phyloP scores from a whole-genome alignment of 2,329 filamentous ascomycete species.

The Ophiostoma sp. region DNA sequence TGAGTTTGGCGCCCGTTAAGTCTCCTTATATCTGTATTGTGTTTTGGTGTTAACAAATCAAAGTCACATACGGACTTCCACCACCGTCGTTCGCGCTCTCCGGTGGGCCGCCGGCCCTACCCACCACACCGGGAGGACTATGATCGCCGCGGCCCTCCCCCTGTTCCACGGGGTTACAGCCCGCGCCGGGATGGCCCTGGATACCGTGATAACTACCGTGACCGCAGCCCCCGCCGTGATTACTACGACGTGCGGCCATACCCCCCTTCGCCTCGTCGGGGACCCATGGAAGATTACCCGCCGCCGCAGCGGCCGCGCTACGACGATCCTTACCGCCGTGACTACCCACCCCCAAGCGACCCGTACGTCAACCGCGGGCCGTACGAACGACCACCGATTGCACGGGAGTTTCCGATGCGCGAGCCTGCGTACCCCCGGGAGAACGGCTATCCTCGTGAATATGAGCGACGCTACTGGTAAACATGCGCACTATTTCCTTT shows the following conservation, averaged over 20 bases:
- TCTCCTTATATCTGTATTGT: conserved; percentile 19
- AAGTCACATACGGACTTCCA: conserved; percentile 76
- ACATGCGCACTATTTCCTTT: conserved; percentile 13
- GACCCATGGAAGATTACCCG: conserved; percentile 69
- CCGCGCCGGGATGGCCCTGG: conserved; percentile 56
- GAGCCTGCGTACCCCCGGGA: conserved; percentile 46
- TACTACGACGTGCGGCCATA: conserved; percentile 83
- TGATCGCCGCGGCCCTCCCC: conserved; percentile 70
- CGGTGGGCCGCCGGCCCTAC: conserved; percentile 60
- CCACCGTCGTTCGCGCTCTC: conserved; percentile 71
- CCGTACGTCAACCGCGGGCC: conserved; percentile 53
- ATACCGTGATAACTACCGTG: conserved; percentile 72
- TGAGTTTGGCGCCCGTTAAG: conserved; percentile 42
- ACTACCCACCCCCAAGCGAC: conserved; percentile 59
- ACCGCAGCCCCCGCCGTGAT: conserved; percentile 76
- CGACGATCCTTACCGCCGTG: conserved; percentile 70
- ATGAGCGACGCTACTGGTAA: conserved; percentile 33
- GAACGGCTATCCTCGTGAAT: conserved; percentile 43
- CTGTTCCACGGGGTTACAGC: conserved; percentile 57
- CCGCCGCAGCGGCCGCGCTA: conserved; percentile 62
- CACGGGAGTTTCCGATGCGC: conserved; percentile 34
- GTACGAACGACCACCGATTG: conserved; percentile 50
- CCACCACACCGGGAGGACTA: conserved; percentile 63
- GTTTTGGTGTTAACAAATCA: conserved; percentile 26
- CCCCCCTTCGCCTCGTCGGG: conserved; percentile 71